phyloP scores from a whole-genome alignment of 768 basidiomycete species.

The Boletus tylopilopsis region DNA sequence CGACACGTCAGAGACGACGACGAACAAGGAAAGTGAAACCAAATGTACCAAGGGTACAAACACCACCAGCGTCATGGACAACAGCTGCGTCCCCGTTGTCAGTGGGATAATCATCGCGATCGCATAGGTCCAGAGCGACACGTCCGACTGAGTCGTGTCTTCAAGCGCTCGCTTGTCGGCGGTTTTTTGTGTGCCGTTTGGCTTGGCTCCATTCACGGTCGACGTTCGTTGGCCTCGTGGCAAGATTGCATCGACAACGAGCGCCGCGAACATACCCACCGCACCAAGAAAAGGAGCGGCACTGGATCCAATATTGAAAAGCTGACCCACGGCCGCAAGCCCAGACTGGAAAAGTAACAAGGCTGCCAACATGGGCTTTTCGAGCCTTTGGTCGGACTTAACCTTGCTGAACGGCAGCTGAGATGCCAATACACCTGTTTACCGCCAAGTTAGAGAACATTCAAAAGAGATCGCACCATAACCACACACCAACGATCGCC shows the following conservation, averaged over 20 bases:
- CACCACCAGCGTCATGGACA: conserved; percentile 68
- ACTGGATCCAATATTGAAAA: conserved; percentile 69
- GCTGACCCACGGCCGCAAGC: conserved; percentile 57
- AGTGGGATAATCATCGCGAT: conserved; percentile 56
- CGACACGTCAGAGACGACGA: conserved; percentile 2
- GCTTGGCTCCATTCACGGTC: background rate
- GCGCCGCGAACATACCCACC: conserved; percentile 50
- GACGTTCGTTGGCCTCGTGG: conserved; percentile 21
- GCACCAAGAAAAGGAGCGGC: conserved; percentile 67
- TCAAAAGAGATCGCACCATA: background rate
- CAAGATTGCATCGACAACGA: conserved; percentile 50
- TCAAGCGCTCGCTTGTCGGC: background rate
- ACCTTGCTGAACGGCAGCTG: conserved; percentile 50
- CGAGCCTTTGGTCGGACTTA: conserved; percentile 36
- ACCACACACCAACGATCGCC: conserved; percentile 58
- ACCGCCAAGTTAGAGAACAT: background rate
- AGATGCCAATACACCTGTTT: conserved; percentile 55
- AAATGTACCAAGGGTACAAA: conserved; percentile 83
- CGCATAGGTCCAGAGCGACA: conserved; percentile 62
- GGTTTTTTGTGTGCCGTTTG: background rate
- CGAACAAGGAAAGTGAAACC: conserved; percentile 11
- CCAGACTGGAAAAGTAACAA: conserved; percentile 57
- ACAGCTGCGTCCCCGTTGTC: conserved; percentile 52
- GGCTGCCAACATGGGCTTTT: conserved; percentile 59
- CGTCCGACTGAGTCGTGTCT: conserved; percentile 22